Base-by-base conservation (phyloP, 768 basidiomycete genomes). In the Tricholoma saponaceum region DNA sequence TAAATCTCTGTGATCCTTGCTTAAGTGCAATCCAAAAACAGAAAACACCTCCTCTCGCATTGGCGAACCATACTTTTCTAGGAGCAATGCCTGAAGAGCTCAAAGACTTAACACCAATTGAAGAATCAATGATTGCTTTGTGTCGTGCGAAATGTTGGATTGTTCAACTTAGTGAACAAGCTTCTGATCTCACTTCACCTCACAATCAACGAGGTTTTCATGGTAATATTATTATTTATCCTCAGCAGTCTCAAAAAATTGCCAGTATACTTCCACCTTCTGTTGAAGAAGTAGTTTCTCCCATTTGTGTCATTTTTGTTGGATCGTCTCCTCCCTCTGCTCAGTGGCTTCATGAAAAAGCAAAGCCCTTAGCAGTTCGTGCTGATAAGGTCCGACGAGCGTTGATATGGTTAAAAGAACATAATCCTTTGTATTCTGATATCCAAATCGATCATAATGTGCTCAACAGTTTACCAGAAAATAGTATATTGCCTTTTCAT, bases 171-270 rank as follows among this genome's bases (percentile, higher is more conserved):
- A 69, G 69, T 49, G 66, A 71, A 55, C 60, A 63, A 28, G 53
- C 57, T 20, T 32, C 57, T 5, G 33, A 50, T 5, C 2, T 37
- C 26, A 18, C 35, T 1, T 28, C 32, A 9, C 59, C 68, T 3
- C 56, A 57, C 33, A 25, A 47, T 0, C 75, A 79, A 54, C 51
- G 71, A 3, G 76, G 69, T 0, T 14, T 77, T 8, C 63, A 64
- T 52, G 79, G 79, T 0, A 70, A 79, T 60, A 63, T 76, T 6
- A 74, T 80, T 20, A 67, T 77, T 1, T 75, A 72, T 64, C 77
- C 75, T 3, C 76, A 79, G 54, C 43, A 61, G 5, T 70, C 73
- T 2, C 63, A 66, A 1, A 46, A 50, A 0, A 52, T 78, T 5
- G 66, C 68, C 0, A 28, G 32, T 0, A 10, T 74, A 0, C 56